Evolutionary conservation across 2,329 filamentous ascomycete species (phyloP).

Genomic region (Neopestalotiopsis rosae): DNA sequence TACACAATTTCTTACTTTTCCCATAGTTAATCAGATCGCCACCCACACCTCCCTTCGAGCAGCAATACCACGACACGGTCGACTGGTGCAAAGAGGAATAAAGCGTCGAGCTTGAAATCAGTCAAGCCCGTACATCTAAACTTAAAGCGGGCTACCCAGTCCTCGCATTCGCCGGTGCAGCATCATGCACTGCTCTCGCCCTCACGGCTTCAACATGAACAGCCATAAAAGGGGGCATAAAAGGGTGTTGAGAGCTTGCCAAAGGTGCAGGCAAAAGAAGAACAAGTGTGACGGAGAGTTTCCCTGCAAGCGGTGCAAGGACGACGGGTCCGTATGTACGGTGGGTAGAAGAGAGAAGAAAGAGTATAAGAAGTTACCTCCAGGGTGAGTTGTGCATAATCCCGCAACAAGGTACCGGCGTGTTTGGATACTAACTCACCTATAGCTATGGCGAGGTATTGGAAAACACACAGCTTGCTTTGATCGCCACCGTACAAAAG

Average conservation of each 20-base stretch:
- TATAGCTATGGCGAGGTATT: no score
- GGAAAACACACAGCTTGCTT: no score
- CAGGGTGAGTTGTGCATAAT: no score
- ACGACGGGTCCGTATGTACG: no score
- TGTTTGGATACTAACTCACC: no score
- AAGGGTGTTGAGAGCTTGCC: slow-evolving; percentile 70
- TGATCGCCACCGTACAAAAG: no score
- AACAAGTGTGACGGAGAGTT: no score
- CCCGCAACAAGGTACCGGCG: no score
- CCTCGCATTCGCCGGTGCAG: slow-evolving; percentile 42
- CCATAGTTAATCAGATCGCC: slow-evolving; percentile 58
- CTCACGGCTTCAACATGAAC: slow-evolving; percentile 47
- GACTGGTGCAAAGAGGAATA: slow-evolving; percentile 29
- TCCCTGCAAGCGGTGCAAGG: no score
- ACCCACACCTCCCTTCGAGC: slow-evolving; percentile 57
- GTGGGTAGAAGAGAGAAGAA: no score
- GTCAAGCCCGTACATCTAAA: slow-evolving; percentile 57
- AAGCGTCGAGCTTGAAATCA: slow-evolving; percentile 48
- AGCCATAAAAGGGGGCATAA: no score
- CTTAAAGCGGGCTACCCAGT: slow-evolving; percentile 53
- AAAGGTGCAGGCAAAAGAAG: slow-evolving; percentile 72
- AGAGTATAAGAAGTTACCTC: no score
- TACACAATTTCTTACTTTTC: slow-evolving; percentile 20
- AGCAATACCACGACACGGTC: slow-evolving; percentile 31
- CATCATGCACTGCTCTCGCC: slow-evolving; percentile 44